phyloP scores from a whole-genome alignment of 768 basidiomycete species.

The Trametes sanguinea region DNA sequence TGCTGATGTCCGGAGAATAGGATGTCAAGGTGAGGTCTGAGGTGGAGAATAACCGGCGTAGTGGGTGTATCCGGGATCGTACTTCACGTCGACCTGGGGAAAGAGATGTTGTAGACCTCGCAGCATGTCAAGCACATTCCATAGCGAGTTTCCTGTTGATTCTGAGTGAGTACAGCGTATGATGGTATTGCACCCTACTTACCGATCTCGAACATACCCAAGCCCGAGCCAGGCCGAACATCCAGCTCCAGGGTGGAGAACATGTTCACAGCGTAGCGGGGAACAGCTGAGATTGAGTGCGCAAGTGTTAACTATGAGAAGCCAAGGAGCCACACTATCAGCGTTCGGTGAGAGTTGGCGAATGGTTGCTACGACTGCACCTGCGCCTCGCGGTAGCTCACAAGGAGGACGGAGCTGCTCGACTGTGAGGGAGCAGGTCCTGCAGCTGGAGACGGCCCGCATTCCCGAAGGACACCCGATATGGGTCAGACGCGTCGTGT shows the following conservation, averaged over 20 bases:
- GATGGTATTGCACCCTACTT: background rate
- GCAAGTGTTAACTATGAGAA: no score
- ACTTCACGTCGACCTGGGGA: constrained; percentile 83
- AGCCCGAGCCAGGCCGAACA: constrained; percentile 70
- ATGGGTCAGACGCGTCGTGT: constrained; percentile 28
- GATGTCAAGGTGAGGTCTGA: constrained; percentile 83
- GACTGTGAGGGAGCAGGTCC: no score
- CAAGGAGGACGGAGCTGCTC: no score
- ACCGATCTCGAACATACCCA: constrained; percentile 82
- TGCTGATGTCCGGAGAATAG: constrained; percentile 81
- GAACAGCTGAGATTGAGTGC: background rate
- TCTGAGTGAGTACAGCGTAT: constrained; percentile 5
- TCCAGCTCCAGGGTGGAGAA: constrained; percentile 74
- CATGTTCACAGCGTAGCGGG: constrained; percentile 41
- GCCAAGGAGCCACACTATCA: no score
- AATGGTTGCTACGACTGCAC: no score
- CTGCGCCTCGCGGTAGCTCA: no score
- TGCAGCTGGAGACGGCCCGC: constrained; percentile 1
- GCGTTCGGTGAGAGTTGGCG: no score
- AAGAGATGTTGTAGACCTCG: constrained; percentile 67
- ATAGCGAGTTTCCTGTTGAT: constrained; percentile 67
- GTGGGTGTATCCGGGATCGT: constrained; percentile 72
- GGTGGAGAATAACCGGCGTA: constrained; percentile 75
- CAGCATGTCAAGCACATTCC: constrained; percentile 72
- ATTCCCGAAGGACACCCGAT: constrained; percentile 10